phyloP scores from a whole-genome alignment of 768 basidiomycete species.

The Suillus paluster region DNA sequence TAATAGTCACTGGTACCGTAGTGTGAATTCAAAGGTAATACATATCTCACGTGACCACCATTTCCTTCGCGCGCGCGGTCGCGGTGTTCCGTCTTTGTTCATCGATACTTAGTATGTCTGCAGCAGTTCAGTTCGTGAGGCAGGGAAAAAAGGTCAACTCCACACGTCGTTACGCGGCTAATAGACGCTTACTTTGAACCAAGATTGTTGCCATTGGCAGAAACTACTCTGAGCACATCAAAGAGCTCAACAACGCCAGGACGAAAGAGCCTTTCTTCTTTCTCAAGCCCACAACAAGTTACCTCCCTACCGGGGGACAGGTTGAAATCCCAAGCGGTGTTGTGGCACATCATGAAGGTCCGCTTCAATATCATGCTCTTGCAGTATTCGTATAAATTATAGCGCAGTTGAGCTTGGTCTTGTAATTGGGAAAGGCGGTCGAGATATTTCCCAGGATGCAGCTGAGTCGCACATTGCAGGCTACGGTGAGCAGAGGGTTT shows the following conservation, averaged over 20 bases:
- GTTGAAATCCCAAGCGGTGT: constrained; percentile 89
- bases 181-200: not conserved
- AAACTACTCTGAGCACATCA: constrained; percentile 91
- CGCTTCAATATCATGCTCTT: not conserved
- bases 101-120: constrained; percentile 31
- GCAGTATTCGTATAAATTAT: not conserved
- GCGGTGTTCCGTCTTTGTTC: constrained; percentile 9
- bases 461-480: constrained; percentile 87
- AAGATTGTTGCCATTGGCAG: constrained; percentile 96
- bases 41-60: not conserved
- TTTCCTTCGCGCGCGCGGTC: not conserved
- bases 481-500: constrained; percentile 63
- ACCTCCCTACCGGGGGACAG: constrained; percentile 73
- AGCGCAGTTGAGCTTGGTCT: constrained; percentile 89
- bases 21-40: not conserved
- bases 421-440: constrained; percentile 88
- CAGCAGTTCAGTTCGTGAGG: constrained; percentile 45
- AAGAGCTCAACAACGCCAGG: constrained; percentile 82
- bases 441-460: constrained; percentile 75
- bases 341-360: constrained; percentile 91
- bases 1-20: too few species aligned
- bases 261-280: constrained; percentile 99
- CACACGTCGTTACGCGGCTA: not conserved
- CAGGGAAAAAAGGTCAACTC: constrained; percentile 50
- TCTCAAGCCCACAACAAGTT: constrained; percentile 94